These are phyloP conservation scores for Fusarium acutatum DNA, from an alignment of 2,329 filamentous ascomycete species.

Conservation along the genomic window DNA sequence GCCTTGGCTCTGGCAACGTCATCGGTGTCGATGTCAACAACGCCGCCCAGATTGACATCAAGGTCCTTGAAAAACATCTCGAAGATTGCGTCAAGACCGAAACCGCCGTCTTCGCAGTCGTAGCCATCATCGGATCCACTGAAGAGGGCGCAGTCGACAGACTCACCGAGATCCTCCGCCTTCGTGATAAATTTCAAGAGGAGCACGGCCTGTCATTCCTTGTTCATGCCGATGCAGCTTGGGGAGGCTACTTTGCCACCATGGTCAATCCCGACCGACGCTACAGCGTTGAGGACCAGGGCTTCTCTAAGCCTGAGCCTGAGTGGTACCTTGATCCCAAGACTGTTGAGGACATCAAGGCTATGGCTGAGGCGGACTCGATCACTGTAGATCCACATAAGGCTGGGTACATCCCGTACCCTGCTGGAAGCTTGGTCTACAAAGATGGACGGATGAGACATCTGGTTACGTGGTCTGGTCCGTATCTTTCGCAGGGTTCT, in stretches of 20 bases:
- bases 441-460: constrained; percentile 54
- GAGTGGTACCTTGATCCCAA: constrained; percentile 46
- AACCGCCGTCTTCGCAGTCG: constrained; percentile 52
- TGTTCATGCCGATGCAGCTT: constrained; percentile 58
- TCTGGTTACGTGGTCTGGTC: constrained; percentile 55
- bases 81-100: constrained; percentile 42
- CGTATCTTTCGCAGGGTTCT: constrained; percentile 51
- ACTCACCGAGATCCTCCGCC: constrained; percentile 47
- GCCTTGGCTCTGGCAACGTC: constrained; percentile 54
- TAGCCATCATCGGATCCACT: constrained; percentile 57
- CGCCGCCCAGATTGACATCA: constrained; percentile 50
- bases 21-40: constrained; percentile 52
- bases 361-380: constrained; percentile 52
- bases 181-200: constrained; percentile 52
- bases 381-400: constrained; percentile 60
- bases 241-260: constrained; percentile 59
- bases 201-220: constrained; percentile 54
- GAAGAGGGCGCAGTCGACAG: constrained; percentile 58
- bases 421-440: constrained; percentile 55
- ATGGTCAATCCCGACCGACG: constrained; percentile 50
- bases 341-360: constrained; percentile 51
- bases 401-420: constrained; percentile 57
- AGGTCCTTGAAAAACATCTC: constrained; percentile 45
- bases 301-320: constrained; percentile 40
- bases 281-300: not conserved